phyloP scores from a whole-genome alignment of 2,329 filamentous ascomycete species.

The Colletotrichum godetiae region DNA sequence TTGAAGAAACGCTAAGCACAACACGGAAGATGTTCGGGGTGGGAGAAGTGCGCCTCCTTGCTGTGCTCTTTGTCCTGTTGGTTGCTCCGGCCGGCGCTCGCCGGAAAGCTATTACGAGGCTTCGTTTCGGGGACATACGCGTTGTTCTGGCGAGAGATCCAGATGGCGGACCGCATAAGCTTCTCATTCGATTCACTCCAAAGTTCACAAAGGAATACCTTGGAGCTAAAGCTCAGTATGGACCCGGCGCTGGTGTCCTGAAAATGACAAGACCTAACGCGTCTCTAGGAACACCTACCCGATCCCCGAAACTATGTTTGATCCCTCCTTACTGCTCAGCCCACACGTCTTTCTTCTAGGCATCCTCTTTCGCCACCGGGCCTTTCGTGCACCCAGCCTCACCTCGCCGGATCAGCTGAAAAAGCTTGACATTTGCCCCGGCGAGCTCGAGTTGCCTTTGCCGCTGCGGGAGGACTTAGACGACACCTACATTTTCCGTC shows the following conservation, averaged over 20 bases:
- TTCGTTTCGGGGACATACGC: background rate
- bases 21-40: background rate
- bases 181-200: background rate
- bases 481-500: background rate
- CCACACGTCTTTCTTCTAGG: background rate
- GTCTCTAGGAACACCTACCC: background rate
- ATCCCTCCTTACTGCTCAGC: background rate
- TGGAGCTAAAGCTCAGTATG: background rate
- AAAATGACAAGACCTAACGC: background rate
- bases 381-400: background rate
- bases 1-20: background rate
- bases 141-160: background rate
- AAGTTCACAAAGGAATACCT: constrained; percentile 2
- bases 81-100: background rate
- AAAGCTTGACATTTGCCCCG: background rate
- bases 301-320: background rate
- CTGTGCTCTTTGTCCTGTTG: background rate
- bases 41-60: background rate
- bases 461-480: background rate
- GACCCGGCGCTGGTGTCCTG: background rate
- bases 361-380: background rate
- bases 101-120: background rate
- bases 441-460: background rate
- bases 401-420: background rate
- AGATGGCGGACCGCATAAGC: background rate